Percentiles rank a stretch among this genome's conserved stretches.
These are phyloP conservation scores for Hymenoscyphus salicellus DNA, from an alignment of 2,329 filamentous ascomycete genomes.

Conservation along the genomic window DNA sequence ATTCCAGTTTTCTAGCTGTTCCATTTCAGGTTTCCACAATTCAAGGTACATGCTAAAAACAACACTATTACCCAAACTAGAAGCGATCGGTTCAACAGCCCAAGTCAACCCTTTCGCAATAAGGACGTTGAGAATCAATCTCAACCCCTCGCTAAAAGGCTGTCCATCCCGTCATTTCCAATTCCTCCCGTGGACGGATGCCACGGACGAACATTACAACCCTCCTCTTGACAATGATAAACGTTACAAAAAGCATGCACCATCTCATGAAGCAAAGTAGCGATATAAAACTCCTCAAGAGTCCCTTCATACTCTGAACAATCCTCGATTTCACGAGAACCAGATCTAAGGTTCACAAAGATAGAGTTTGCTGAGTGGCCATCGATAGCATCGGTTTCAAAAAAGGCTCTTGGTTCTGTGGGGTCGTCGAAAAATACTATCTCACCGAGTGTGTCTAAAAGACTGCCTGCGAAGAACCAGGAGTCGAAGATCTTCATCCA, in stretches of 20 bases:
- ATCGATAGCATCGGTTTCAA: background rate
- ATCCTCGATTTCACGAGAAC: background rate
- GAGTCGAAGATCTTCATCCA: background rate
- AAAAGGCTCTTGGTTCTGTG: background rate
- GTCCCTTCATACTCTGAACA: background rate
- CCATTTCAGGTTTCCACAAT: background rate
- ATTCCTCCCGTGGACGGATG: background rate
- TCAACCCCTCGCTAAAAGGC: background rate
- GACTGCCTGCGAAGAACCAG: background rate
- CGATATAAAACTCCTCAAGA: background rate
- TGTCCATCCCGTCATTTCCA: background rate
- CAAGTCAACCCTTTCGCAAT: background rate
- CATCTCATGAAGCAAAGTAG: background rate
- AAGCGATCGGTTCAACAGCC: background rate
- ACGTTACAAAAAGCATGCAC: background rate
- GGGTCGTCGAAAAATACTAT: background rate
- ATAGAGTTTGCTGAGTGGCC: background rate
- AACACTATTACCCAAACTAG: background rate
- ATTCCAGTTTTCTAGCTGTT: background rate
- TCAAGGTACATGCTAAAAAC: background rate
- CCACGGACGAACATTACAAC: background rate
- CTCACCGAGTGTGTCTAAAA: background rate
- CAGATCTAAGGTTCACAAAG: background rate
- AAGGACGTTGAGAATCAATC: background rate
- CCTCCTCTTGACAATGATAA: background rate